These are phyloP conservation scores for Trichoderma gamsii DNA, from an alignment of 495 filamentous ascomycete species.

Conservation along the genomic window DNA sequence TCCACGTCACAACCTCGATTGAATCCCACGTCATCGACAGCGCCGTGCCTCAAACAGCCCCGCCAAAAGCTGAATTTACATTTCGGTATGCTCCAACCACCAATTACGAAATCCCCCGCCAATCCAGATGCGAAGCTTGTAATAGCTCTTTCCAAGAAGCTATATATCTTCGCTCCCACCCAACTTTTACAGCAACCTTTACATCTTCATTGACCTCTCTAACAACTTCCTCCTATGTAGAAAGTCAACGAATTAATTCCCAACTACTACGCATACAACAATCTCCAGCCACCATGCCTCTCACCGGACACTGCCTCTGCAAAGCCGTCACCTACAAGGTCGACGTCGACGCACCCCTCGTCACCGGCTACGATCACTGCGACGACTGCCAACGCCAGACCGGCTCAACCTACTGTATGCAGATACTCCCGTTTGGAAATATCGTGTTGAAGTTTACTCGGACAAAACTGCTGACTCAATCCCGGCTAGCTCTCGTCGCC, in stretches of 20 bases:
- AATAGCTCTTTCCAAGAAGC: neutral
- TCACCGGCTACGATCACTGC: conserved; percentile 63
- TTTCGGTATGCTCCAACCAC: neutral
- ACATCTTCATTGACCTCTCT: neutral
- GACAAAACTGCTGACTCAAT: neutral
- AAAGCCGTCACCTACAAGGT: conserved; percentile 59
- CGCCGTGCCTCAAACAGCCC: conserved; percentile 7
- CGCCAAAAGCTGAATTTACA: conserved; percentile 3
- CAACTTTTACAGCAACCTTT: neutral
- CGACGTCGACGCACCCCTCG: conserved; percentile 46
- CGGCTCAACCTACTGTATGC: conserved; percentile 61
- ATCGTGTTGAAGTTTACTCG: neutral
- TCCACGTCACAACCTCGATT: neutral
- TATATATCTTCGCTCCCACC: neutral
- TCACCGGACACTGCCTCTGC: conserved; percentile 66
- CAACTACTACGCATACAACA: neutral
- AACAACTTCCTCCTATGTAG: neutral
- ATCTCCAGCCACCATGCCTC: conserved; percentile 47
- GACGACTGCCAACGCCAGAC: conserved; percentile 67
- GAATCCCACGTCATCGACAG: conserved; percentile 1
- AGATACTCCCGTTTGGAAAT: neutral
- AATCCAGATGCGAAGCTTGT: neutral
- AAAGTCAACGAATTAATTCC: neutral
- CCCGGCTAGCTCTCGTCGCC: conserved; percentile 51
- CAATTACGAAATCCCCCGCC: neutral